phyloP scores from a whole-genome alignment of 495 filamentous ascomycete species.

The Pseudoneurospora amorphoporcata region DNA sequence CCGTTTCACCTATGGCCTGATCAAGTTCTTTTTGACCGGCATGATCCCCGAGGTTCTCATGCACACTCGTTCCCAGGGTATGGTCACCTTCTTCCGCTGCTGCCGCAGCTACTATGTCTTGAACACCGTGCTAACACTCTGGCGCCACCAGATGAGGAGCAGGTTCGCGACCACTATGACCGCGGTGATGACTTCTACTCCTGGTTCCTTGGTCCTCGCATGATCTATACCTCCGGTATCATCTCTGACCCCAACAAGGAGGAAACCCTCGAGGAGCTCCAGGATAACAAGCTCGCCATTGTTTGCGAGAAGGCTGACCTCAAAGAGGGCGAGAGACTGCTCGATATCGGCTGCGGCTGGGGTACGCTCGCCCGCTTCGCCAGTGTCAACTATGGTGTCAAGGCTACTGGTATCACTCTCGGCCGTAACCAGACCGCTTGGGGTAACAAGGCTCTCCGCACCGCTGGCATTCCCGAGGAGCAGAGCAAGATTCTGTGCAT shows the following conservation, averaged over 20 bases:
- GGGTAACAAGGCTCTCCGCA: slow-evolving; percentile 66
- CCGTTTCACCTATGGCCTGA: slow-evolving; percentile 60
- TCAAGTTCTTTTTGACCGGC: slow-evolving; percentile 34
- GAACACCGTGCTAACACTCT: slow-evolving; percentile 7
- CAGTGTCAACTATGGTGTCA: slow-evolving; percentile 65
- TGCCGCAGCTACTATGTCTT: neutral
- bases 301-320: slow-evolving; percentile 81
- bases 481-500: slow-evolving; percentile 71
- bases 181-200: slow-evolving; percentile 81
- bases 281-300: slow-evolving; percentile 80
- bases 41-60: slow-evolving; percentile 69
- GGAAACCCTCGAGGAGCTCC: slow-evolving; percentile 72
- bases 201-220: slow-evolving; percentile 83
- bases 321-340: slow-evolving; percentile 56
- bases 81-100: slow-evolving; percentile 4
- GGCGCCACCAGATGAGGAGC: slow-evolving; percentile 57
- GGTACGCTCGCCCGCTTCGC: slow-evolving; percentile 76
- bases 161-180: slow-evolving; percentile 82
- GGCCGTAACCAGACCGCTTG: slow-evolving; percentile 77
- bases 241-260: slow-evolving; percentile 66
- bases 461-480: slow-evolving; percentile 54
- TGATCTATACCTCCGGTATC: slow-evolving; percentile 82
- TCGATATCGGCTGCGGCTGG: slow-evolving; percentile 85
- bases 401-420: slow-evolving; percentile 70
- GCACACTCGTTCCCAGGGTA: slow-evolving; percentile 68